Base-by-base conservation (phyloP, 345 rosid genomes). In the Acer saccharum region DNA sequence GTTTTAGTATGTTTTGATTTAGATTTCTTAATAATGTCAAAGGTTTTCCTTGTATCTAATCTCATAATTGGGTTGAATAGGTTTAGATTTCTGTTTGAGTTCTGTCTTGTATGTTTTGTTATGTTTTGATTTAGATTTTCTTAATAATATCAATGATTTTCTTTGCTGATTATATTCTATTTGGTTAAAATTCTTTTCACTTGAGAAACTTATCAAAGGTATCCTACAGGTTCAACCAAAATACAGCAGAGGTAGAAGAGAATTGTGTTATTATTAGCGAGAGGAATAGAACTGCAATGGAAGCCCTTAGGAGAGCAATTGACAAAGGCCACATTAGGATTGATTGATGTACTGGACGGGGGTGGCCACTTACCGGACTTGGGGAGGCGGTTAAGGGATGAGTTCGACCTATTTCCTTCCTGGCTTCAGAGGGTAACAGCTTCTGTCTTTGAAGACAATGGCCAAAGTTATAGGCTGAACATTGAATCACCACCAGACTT, bases 351-450 rank as follows among this genome's bases (percentile, higher is more conserved):
- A 71, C 87, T 95, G 4, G 93, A 92, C 3, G 99, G 98, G 0
- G 97, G 97, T n/a, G 97, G 98, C 66, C 99, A 96, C 91, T 92
- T 96, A 97, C 98, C 97, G 1, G 99, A 96, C 85, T 50, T 96
- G 70, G 97, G 95, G 65, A 90, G 97, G 84, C 86, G 94, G 25
- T 77, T 93, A 52, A 72, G 87, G 72, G 97, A 93, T 66, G 98
- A 95, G 62, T 91, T 91, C 2, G 90, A 90, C 71, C 86, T 96
- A 41, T 75, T 87, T 71, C 98, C 98, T 10, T 88, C 85, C 0
- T 79, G 48, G 44, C 95, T 89, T 54, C 90, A 83, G 80, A 93
- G 99, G 99, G 68, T 93, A 76, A 93, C 94, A 21, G 95, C 99
- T 21, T 96, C 29, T 27, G 29, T 27, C 1, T 27, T 27, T 27